Evolutionary conservation across 805 yeast species (phyloP).

Genomic region (Wickerhamomyces bisporus): DNA sequence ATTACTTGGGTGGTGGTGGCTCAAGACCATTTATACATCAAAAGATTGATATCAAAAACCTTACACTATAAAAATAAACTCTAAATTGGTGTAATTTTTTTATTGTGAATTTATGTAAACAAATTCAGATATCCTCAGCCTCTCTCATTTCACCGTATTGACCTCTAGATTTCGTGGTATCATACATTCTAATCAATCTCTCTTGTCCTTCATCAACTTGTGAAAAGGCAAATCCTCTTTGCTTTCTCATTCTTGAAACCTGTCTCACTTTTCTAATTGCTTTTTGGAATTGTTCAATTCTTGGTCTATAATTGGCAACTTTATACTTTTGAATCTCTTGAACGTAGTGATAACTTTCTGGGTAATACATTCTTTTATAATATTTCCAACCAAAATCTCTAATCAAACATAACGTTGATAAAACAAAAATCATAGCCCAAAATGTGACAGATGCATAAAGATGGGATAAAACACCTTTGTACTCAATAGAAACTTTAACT

Average conservation of each 20-base stretch:
- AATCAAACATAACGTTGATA: slow-evolving; percentile 71
- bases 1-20: slow-evolving; percentile 93
- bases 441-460: slow-evolving; percentile 73
- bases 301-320: slow-evolving; percentile 90
- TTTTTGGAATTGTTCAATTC: slow-evolving; percentile 93
- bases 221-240: slow-evolving; percentile 97
- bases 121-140: slow-evolving; percentile 26
- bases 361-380: slow-evolving; percentile 84
- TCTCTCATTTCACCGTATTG: slow-evolving; percentile 58
- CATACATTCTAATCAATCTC: slow-evolving; percentile 85
- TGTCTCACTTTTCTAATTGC: slow-evolving; percentile 97
- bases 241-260: slow-evolving; percentile 96
- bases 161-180: slow-evolving; percentile 83
- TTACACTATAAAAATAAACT: slow-evolving; percentile 23
- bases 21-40: slow-evolving; percentile 69
- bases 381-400: slow-evolving; percentile 95
- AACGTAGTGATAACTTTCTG: slow-evolving; percentile 90
- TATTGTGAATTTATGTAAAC: neutral
- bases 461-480: slow-evolving; percentile 70
- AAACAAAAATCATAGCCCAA: slow-evolving; percentile 77
- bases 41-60: slow-evolving; percentile 38
- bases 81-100: neutral
- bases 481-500: slow-evolving; percentile 77
- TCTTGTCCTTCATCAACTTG: slow-evolving; percentile 96
- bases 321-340: slow-evolving; percentile 96